Percentiles rank a stretch among this genome's conserved stretches.
These are phyloP conservation scores for Sequoia sempervirens DNA, from an alignment of 75 land plant species.

Conservation along the genomic window DNA sequence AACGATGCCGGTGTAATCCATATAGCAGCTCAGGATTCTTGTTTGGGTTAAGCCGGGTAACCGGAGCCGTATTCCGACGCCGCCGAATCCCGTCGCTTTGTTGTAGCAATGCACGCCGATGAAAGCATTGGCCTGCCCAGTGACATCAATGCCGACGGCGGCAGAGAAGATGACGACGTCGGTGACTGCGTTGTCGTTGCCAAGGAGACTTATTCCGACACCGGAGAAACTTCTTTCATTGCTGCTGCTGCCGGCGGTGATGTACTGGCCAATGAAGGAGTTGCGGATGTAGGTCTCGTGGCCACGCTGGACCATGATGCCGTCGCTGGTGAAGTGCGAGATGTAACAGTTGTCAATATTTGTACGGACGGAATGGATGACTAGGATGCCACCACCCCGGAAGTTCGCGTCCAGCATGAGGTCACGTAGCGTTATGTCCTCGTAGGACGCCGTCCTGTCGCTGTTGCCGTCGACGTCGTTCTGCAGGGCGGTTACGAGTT, in stretches of 20 bases:
- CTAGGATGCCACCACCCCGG: slow-evolving; percentile 66
- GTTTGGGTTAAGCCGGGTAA: slow-evolving; percentile 67
- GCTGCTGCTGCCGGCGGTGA: slow-evolving; percentile 73
- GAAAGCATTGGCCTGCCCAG: slow-evolving; percentile 70
- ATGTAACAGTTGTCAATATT: slow-evolving; percentile 68
- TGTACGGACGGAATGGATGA: slow-evolving; percentile 57
- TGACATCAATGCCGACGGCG: slow-evolving; percentile 46
- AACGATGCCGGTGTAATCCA: slow-evolving; percentile 77
- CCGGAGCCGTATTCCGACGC: slow-evolving; percentile 59
- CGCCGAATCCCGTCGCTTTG: slow-evolving; percentile 80
- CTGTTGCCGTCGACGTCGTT: background rate
- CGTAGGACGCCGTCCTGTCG: slow-evolving; percentile 27
- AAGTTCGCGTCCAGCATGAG: slow-evolving; percentile 61
- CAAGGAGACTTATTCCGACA: slow-evolving; percentile 49
- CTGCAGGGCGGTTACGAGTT: background rate
- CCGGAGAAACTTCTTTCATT: slow-evolving; percentile 62
- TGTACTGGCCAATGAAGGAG: slow-evolving; percentile 77
- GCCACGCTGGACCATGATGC: slow-evolving; percentile 64
- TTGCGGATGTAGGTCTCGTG: slow-evolving; percentile 68
- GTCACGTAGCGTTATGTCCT: slow-evolving; percentile 67
- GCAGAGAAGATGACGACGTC: slow-evolving; percentile 90
- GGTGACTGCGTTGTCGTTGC: slow-evolving; percentile 81
- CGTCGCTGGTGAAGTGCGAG: slow-evolving; percentile 57
- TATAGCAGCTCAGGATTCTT: slow-evolving; percentile 59
- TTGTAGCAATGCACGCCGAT: slow-evolving; percentile 81